Evolutionary conservation across 2,329 filamentous ascomycete genomes (phyloP), one percentile per base, ranked within the genome.

Genomic region (Colletotrichum sansevieriae): DNA sequence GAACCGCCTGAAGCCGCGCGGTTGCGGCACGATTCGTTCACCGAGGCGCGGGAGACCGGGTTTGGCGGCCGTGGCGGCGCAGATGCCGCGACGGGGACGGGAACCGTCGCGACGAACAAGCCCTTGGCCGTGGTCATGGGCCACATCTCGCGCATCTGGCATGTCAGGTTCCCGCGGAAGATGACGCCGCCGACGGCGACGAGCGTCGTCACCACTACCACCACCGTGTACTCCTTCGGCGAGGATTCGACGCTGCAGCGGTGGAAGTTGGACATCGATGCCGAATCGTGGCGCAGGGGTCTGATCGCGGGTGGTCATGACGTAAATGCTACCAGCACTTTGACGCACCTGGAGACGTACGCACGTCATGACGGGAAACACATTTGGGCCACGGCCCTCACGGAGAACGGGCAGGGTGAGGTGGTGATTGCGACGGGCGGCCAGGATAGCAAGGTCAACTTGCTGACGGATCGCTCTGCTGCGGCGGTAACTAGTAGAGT

Each of bases 111-210:
- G 41, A 75, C 76, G 13, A 72, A 79, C 18, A 78, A 78, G 54
- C 86, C 85, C 37, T 74, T 97, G 13, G 92, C 92, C 0, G 88
- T 90, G 51, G 90, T 87, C 2, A 97, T 96, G 91, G 95, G 92
- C 0, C 96, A 99, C 78, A 81, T 87, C 3, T 97, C 95, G 8
- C 88, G 96, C 66, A 97, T 99, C 72, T 99, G 96, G 96, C 87
- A 89, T 52, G 89, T 97, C 9, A 86, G 87, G 63, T 96, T 98
- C 72, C 80, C 90, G 1, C 77, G 73, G 44, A 72, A 56, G 39
- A 70, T 68, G 18, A 72, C 9, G 65, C 59, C 2, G 20, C 52
- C 15, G 68, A 63, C 2, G 61, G 76, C 37, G 37, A 39, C 25
- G 29, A 8, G 70, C 73, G 2, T 29, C 29, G 9, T 8, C 7